phyloP scores from a whole-genome alignment of 768 basidiomycete species.

The Gymnopilus junonius region DNA sequence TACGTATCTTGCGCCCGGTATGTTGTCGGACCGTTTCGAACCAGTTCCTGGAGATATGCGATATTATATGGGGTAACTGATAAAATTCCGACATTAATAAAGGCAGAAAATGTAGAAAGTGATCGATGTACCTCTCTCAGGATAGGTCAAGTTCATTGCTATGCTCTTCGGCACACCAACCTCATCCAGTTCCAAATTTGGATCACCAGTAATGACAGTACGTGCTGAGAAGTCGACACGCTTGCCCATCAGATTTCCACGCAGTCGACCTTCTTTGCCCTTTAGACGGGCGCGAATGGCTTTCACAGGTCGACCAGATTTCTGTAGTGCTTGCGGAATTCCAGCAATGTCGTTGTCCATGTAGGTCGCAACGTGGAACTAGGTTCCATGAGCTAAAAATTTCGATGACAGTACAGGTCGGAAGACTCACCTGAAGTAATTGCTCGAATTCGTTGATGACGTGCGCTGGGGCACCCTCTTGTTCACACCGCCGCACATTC shows the following conservation, averaged over 20 bases:
- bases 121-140: constrained; percentile 76
- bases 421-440: constrained; percentile 78
- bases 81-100: not conserved
- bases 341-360: constrained; percentile 99
- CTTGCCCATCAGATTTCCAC: constrained; percentile 99
- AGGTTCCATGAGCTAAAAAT: constrained; percentile 3
- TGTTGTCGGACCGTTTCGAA: constrained; percentile 90
- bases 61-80: constrained; percentile 98
- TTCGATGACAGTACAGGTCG: not conserved
- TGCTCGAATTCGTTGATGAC: constrained; percentile 97
- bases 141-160: constrained; percentile 97
- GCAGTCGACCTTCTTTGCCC: constrained; percentile 97
- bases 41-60: constrained; percentile 89
- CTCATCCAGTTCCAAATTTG: constrained; percentile 94
- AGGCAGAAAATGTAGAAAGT: not conserved
- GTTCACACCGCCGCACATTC: constrained; percentile 89
- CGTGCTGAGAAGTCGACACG: constrained; percentile 99
- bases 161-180: constrained; percentile 96
- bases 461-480: constrained; percentile 96
- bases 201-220: constrained; percentile 99
- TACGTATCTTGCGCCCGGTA: constrained; percentile 96
- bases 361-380: constrained; percentile 99
- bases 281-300: constrained; percentile 97
- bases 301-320: constrained; percentile 96
- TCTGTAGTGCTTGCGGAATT: constrained; percentile 95